Percentiles rank a stretch among this genome's conserved stretches.
phyloP scores from a whole-genome alignment of 164 flowering plant species.

The Hamamelis virginiana region DNA sequence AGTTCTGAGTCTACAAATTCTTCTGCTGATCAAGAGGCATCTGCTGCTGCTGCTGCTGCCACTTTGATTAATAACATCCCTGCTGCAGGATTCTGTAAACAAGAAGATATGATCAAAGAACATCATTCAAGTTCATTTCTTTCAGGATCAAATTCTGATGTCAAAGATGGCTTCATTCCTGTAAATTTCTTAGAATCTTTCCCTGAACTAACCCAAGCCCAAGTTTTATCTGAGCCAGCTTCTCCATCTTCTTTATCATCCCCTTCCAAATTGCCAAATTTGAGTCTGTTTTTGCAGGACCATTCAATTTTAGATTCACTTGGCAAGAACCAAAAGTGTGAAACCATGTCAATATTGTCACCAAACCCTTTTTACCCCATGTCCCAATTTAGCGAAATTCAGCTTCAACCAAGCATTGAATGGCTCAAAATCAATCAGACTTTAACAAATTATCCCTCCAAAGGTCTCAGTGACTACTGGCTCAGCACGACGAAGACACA shows the following conservation, averaged over 20 bases:
- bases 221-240: slow-evolving; percentile 19
- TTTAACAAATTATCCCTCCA: slow-evolving; percentile 13
- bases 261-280: slow-evolving; percentile 31
- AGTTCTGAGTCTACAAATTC: slow-evolving; percentile 33
- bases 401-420: slow-evolving; percentile 21
- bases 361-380: slow-evolving; percentile 15
- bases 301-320: slow-evolving; percentile 1
- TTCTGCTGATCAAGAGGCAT: slow-evolving; percentile 12
- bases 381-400: slow-evolving; percentile 24
- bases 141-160: slow-evolving; percentile 11
- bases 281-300: slow-evolving; percentile 45
- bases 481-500: slow-evolving; percentile 58
- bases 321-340: slow-evolving; percentile 13
- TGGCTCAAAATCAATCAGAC: slow-evolving; percentile 33
- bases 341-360: slow-evolving; percentile 1
- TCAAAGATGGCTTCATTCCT: slow-evolving; percentile 22
- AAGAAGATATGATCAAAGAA: too few relatives aligned
- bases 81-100: too few relatives aligned
- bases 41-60: slow-evolving; percentile 1
- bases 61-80: too few relatives aligned
- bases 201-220: slow-evolving; percentile 22
- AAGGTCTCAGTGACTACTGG: slow-evolving; percentile 37
- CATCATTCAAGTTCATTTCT: too few relatives aligned
- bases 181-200: slow-evolving; percentile 42
- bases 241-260: slow-evolving; percentile 19